A percentile compares a stretch with the other conserved stretches of the same genome.
These are phyloP conservation scores for Penicillium odoratum DNA, from an alignment of 495 filamentous ascomycete genomes.

Conservation along the genomic window DNA sequence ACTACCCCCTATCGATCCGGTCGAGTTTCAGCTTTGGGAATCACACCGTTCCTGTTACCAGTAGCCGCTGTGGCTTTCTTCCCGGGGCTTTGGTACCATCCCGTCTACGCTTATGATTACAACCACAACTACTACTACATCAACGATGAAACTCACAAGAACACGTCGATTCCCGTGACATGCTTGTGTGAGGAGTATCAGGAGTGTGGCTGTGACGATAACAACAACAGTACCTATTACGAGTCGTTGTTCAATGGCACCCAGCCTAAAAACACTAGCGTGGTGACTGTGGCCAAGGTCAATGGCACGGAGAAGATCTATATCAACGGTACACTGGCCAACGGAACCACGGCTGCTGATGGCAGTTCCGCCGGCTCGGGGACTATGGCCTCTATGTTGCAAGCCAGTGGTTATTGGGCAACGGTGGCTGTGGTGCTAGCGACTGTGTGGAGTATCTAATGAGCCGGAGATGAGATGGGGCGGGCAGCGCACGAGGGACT, in stretches of 20 bases:
- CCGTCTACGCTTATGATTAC: slow-evolving; percentile 65
- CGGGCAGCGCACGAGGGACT: background rate
- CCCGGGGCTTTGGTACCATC: slow-evolving; percentile 59
- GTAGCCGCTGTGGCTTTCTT: slow-evolving; percentile 57
- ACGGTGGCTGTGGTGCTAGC: slow-evolving; percentile 54
- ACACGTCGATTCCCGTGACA: slow-evolving; percentile 68
- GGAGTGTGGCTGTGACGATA: slow-evolving; percentile 83
- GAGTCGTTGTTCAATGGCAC: slow-evolving; percentile 65
- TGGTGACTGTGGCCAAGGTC: slow-evolving; percentile 60
- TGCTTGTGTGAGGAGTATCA: slow-evolving; percentile 72
- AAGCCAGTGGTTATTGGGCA: slow-evolving; percentile 61
- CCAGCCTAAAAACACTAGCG: slow-evolving; percentile 62
- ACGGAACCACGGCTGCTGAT: slow-evolving; percentile 72
- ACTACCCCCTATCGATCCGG: slow-evolving; percentile 68
- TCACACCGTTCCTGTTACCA: slow-evolving; percentile 58
- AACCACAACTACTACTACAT: slow-evolving; percentile 58
- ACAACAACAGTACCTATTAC: slow-evolving; percentile 58
- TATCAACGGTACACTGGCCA: slow-evolving; percentile 83
- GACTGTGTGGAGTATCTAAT: slow-evolving; percentile 40
- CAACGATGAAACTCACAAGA: slow-evolving; percentile 43
- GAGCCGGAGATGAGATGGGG: background rate
- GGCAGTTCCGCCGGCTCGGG: slow-evolving; percentile 30
- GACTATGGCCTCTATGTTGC: slow-evolving; percentile 34
- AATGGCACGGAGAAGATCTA: slow-evolving; percentile 76
- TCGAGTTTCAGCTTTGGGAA: slow-evolving; percentile 50